phyloP scores from a whole-genome alignment of 345 rosid species.

The Eucalyptus cladocalyx region DNA sequence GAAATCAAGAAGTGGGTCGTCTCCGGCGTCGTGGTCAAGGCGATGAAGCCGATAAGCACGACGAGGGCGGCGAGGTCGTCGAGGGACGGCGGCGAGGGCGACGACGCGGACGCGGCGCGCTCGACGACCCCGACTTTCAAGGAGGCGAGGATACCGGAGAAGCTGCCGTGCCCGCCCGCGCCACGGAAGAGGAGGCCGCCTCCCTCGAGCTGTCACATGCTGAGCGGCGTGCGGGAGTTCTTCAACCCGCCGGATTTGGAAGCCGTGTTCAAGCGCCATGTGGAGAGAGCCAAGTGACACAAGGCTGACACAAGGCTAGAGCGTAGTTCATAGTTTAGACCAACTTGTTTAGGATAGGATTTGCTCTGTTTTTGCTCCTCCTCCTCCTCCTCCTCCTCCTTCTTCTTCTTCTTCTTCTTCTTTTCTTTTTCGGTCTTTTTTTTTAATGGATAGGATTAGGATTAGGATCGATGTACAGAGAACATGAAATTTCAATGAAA shows the following conservation, averaged over 20 bases:
- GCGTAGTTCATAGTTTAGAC: background rate
- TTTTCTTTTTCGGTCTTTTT: background rate
- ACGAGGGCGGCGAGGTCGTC: background rate
- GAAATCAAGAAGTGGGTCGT: slow-evolving; percentile 4
- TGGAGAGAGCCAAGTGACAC: background rate
- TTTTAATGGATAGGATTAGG: background rate
- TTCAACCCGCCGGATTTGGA: slow-evolving; percentile 39
- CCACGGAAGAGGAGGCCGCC: slow-evolving; percentile 27
- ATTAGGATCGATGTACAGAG: background rate
- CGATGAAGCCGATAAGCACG: slow-evolving; percentile 18
- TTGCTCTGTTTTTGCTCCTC: background rate
- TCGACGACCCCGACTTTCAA: slow-evolving; percentile 21
- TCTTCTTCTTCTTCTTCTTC: background rate
- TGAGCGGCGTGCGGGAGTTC: slow-evolving; percentile 17
- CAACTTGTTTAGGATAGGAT: background rate
- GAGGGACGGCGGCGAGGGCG: background rate
- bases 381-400: no score
- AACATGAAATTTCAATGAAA: background rate
- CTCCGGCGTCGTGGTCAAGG: slow-evolving; percentile 1
- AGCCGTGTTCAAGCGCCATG: slow-evolving; percentile 14
- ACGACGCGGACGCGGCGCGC: background rate
- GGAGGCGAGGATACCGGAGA: slow-evolving; percentile 18
- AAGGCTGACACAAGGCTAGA: background rate
- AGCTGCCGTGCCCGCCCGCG: slow-evolving; percentile 22
- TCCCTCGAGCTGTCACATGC: slow-evolving; percentile 3